These are phyloP conservation scores for Linum tenue DNA, from an alignment of 345 rosid species.

Conservation along the genomic window DNA sequence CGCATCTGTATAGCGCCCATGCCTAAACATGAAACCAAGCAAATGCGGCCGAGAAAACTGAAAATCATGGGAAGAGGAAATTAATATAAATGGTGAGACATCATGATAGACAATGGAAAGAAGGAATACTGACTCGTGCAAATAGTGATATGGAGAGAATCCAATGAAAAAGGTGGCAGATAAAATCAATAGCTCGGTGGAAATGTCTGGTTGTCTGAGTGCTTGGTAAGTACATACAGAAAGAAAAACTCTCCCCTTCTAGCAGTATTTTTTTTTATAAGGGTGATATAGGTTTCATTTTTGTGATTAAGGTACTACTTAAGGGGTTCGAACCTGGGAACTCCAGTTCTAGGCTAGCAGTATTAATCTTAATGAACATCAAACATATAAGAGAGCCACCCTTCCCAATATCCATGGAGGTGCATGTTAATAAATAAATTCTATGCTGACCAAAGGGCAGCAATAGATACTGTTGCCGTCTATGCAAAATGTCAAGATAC, in stretches of 20 bases:
- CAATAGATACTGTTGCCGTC: background rate
- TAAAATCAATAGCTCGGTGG: background rate
- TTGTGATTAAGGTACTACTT: too few species aligned
- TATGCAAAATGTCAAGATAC: background rate
- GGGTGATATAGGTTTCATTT: too few species aligned
- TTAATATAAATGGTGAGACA: background rate
- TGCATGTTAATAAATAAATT: background rate
- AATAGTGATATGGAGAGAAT: background rate
- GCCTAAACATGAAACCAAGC: slow-evolving; percentile 81
- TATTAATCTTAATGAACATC: background rate
- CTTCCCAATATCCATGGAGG: background rate
- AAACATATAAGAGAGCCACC: background rate
- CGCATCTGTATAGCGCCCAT: slow-evolving; percentile 75
- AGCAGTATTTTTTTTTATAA: background rate
- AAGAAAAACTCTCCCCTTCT: background rate
- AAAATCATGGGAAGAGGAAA: slow-evolving; percentile 13
- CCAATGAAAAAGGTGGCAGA: background rate
- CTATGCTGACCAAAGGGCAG: background rate
- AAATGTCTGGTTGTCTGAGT: background rate
- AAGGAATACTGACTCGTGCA: background rate
- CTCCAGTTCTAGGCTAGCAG: too few species aligned
- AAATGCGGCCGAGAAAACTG: slow-evolving; percentile 89
- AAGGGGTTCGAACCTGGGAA: too few species aligned
- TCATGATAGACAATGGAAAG: background rate
- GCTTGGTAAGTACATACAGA: background rate